Conservation (phyloP, 1,284 basidiomycete genomes). For the Malassezia nana region DNA sequence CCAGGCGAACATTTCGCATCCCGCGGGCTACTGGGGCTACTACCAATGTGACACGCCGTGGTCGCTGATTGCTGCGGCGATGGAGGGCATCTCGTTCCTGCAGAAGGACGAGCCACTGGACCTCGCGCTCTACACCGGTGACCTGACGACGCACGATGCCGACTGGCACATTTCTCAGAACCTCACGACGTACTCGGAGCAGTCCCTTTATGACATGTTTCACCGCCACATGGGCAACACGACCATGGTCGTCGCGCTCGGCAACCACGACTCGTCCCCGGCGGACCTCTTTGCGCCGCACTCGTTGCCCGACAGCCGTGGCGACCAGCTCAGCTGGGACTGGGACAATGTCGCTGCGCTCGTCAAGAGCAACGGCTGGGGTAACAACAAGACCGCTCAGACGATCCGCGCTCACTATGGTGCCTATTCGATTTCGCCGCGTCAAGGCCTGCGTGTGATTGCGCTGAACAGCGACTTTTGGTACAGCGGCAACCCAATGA, state of each 20-base stretch:
- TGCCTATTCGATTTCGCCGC: slow-evolving; percentile 62
- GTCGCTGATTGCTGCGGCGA: slow-evolving; percentile 57
- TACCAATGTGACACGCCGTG: slow-evolving; percentile 60
- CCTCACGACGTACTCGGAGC: slow-evolving; percentile 42
- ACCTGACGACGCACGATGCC: slow-evolving; percentile 56
- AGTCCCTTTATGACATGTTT: slow-evolving; percentile 37
- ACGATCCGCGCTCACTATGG: slow-evolving; percentile 63
- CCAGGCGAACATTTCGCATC: slow-evolving; percentile 24
- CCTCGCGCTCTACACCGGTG: slow-evolving; percentile 65
- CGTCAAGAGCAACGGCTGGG: slow-evolving; percentile 56
- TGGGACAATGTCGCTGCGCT: slow-evolving; percentile 35
- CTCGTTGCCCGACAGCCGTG: slow-evolving; percentile 30
- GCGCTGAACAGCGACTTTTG: slow-evolving; percentile 62
- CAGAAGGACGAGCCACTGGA: slow-evolving; percentile 54
- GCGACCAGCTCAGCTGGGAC: slow-evolving; percentile 40
- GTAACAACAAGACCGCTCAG: slow-evolving; percentile 56
- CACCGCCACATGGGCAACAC: slow-evolving; percentile 27
- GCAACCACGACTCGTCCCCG: slow-evolving; percentile 45
- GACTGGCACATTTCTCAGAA: slow-evolving; percentile 37
- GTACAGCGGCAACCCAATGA: slow-evolving; percentile 56
- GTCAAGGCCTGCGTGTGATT: slow-evolving; percentile 62
- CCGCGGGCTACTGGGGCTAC: slow-evolving; percentile 43
- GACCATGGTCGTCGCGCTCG: slow-evolving; percentile 41
- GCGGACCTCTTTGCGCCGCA: slow-evolving; percentile 31
- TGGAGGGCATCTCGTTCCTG: slow-evolving; percentile 61